These are phyloP conservation scores for Kodamaea nitidulidarum DNA, from an alignment of 805 yeast species.

Conservation along the genomic window DNA sequence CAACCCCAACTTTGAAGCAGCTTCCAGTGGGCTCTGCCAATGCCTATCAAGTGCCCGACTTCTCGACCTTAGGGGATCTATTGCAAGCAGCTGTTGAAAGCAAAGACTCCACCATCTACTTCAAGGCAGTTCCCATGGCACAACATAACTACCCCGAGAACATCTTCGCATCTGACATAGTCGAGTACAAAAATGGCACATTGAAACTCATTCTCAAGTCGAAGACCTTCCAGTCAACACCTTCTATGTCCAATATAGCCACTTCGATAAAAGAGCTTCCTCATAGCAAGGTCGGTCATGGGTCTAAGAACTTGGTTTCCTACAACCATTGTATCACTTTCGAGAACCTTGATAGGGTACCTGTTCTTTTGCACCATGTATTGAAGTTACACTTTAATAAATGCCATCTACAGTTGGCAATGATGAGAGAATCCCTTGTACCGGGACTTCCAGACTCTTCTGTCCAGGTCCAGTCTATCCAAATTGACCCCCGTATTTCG, in stretches of 20 bases:
- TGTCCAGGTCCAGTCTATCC: neutral
- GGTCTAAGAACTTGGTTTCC: slow-evolving; percentile 14
- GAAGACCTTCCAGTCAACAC: slow-evolving; percentile 9
- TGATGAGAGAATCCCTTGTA: neutral
- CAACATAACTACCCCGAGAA: neutral
- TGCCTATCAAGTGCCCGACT: neutral
- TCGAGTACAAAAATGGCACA: slow-evolving; percentile 6
- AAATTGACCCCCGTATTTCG: neutral
- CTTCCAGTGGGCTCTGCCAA: neutral
- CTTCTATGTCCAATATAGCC: slow-evolving; percentile 10
- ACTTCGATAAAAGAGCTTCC: slow-evolving; percentile 10
- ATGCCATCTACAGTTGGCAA: neutral
- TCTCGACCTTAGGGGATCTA: neutral
- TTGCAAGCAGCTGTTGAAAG: neutral
- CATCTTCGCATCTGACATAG: neutral
- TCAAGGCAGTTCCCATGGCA: slow-evolving; percentile 4
- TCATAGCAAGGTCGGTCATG: slow-evolving; percentile 19
- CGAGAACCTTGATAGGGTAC: slow-evolving; percentile 2
- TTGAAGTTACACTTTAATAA: neutral
- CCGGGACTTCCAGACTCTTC: neutral
- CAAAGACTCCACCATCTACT: slow-evolving; percentile 1
- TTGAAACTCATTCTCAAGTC: slow-evolving; percentile 8
- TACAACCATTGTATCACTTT: slow-evolving; percentile 10
- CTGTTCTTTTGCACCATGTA: slow-evolving; percentile 7
- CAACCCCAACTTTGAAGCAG: neutral